These are phyloP conservation scores for Trichoderma cornu-damae DNA, from an alignment of 2,329 filamentous ascomycete species.

Conservation along the genomic window DNA sequence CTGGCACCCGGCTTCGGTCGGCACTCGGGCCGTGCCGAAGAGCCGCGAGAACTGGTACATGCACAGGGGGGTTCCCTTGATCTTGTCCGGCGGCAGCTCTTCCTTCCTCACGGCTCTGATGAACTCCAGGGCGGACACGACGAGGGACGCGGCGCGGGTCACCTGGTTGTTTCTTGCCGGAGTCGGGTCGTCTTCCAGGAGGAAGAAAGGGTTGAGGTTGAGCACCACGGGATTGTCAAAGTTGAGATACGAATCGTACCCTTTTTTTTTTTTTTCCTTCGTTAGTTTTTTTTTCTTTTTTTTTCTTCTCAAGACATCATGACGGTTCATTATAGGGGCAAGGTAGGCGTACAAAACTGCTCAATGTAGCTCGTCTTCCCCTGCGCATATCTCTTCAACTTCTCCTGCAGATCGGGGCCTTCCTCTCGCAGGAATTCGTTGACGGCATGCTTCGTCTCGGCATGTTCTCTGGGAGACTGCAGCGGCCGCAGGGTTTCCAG, in stretches of 20 bases:
- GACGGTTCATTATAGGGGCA: neutral
- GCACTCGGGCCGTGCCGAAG: slow-evolving; percentile 91
- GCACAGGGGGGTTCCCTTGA: slow-evolving; percentile 79
- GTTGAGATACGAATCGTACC: slow-evolving; percentile 98
- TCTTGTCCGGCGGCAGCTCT: slow-evolving; percentile 81
- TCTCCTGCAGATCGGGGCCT: slow-evolving; percentile 80
- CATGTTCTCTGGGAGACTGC: slow-evolving; percentile 74
- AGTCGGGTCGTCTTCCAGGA: slow-evolving; percentile 94
- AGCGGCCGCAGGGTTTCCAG: slow-evolving; percentile 73
- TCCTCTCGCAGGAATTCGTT: slow-evolving; percentile 77
- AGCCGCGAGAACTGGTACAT: slow-evolving; percentile 98
- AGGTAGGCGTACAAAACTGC: slow-evolving; percentile 76
- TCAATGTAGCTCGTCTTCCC: slow-evolving; percentile 96
- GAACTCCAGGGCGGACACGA: slow-evolving; percentile 85
- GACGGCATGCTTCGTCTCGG: slow-evolving; percentile 74
- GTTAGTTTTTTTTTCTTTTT: too few relatives aligned
- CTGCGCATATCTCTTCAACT: slow-evolving; percentile 81
- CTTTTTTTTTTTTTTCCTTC: slow-evolving; percentile 51
- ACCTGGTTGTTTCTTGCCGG: slow-evolving; percentile 95
- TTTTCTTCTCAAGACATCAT: too few relatives aligned
- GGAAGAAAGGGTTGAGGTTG: slow-evolving; percentile 96
- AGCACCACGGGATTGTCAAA: slow-evolving; percentile 96
- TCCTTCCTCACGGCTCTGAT: slow-evolving; percentile 89
- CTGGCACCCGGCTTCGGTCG: slow-evolving; percentile 89
- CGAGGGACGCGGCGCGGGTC: slow-evolving; percentile 85